Evolutionary conservation across 345 rosid species (phyloP), one percentile per base, ranked within the genome.

Genomic region (Clausena lansium): DNA sequence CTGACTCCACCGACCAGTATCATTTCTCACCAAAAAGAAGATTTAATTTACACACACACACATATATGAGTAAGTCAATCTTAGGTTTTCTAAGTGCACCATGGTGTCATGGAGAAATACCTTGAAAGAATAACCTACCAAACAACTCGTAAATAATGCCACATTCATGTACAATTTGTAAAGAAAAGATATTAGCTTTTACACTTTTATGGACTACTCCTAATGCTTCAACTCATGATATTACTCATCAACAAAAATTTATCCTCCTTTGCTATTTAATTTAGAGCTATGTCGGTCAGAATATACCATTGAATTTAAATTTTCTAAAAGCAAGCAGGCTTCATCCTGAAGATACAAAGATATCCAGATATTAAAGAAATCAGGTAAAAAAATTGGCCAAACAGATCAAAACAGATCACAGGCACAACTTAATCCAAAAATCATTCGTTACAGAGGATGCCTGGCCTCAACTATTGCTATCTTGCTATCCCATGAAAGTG

Each of bases 1-100:
- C 71, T 70, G n/a, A 50, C 30, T 66, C 71, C 73, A 70, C 71
- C n/a, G 65, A 72, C 20, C 10, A n/a, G 4, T 33, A 63, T 24
- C 7, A 59, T n/a, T 27, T 75, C 55, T 67, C 71, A n/a, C 4
- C 25, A 36, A 22, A 65, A 17, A 6, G 38, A 66, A 66, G 1
- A 39, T 24, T 15, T n/a, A 30, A 50, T 9, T 13, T 17, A 41
- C 54, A 70, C 54, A 70, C 25, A 50, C 71, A 28, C 74, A 47
- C 19, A 4, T 15, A 47, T 15, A 3, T 2, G 27, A 19, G 61
- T 7, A 28, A 52, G 61, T 50, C 61, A 28, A 52, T 19, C 25
- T 28, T 1, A 17, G 27, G 55, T 52, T 30, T 20, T 70, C 71
- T 25, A 67, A 5, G 19, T 17, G 57, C 57, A 52, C 22, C 22